Base-by-base conservation (phyloP, 352 stramenopile genomes). In the Phytophthora nicotianae region DNA sequence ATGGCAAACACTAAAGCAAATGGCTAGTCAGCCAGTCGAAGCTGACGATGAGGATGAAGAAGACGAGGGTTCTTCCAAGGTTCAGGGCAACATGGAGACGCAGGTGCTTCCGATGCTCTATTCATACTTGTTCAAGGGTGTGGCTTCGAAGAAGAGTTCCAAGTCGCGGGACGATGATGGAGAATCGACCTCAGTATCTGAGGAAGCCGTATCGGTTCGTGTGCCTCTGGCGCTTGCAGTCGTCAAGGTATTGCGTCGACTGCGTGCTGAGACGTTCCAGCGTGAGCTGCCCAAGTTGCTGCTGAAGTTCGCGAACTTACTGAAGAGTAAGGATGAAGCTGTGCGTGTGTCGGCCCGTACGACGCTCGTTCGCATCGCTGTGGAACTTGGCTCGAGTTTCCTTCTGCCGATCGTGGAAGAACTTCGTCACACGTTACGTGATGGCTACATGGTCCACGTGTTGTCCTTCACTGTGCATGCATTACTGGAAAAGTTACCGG, bases 211-310 rank as follows among this genome's bases (percentile, higher is more conserved):
- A 32, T 74, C 72, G 2, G 86, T 99, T 46, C 89, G 97, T 45
- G 89, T 98, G 19, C 87, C 93, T 9, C 72, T 99, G 29, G 95
- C 96, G 16, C 72, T 99, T 13, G 97, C 96, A 11, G 81, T 99
- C 38, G 83, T 99, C n/a, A 99, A 99, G 67, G 88, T 99, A 5
- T 87, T 98, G 49, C 88, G 97, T 50, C 96, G 97, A 32, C 81
- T 99, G 51, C 96, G 93, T 23, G 74, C 75, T 5, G 62, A 78
- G 8, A 88, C 82, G 29, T 98, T 99, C 70, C 91, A 98, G 65
- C 55, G 83, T 7, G 96, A 98, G 66, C 87, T 99, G 52, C 95
- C 93, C 5, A 97, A 97, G 57, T 74, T 99, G 37, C 75, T 99
- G 21, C 81, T 98, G 19, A 89, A 83, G 20, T 89, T 96, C 42